Percentiles rank a stretch among this genome's conserved stretches.
Conservation (phyloP, 345 rosid genomes). For the Eucalyptus rudis region DNA sequence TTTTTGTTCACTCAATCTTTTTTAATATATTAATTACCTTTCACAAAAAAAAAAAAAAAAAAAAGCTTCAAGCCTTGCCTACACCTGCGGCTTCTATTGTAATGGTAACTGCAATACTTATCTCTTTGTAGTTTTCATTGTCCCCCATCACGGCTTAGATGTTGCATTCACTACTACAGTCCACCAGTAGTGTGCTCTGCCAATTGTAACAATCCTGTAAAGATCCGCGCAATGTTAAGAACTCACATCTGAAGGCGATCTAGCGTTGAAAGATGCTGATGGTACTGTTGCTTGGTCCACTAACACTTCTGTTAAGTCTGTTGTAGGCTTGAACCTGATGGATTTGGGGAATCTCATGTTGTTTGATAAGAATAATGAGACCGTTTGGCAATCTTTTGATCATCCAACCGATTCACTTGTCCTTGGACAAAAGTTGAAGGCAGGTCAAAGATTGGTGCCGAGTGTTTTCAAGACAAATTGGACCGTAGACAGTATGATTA, state of each 20-base stretch:
- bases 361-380: not conserved
- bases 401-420: conserved; percentile 4
- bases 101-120: not conserved
- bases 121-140: not conserved
- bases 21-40: too few species aligned
- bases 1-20: too few species aligned
- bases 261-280: not conserved
- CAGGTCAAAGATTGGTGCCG: not conserved
- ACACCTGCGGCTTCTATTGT: not conserved
- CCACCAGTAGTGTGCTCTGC: conserved; percentile 11
- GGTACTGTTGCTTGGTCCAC: conserved; percentile 6
- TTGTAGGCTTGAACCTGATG: not conserved
- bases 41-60: too few species aligned
- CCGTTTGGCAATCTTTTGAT: conserved; percentile 8
- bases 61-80: too few species aligned
- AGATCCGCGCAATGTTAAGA: not conserved
- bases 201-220: conserved; percentile 1
- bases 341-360: not conserved
- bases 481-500: not conserved
- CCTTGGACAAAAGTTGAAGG: not conserved
- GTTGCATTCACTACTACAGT: not conserved
- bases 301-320: not conserved
- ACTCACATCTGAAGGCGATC: not conserved
- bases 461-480: not conserved
- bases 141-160: not conserved